Evolutionary conservation across 108 stramenopile genomes (phyloP), one percentile per base, ranked within the genome.

Genomic region (Cyclotella cryptica): DNA sequence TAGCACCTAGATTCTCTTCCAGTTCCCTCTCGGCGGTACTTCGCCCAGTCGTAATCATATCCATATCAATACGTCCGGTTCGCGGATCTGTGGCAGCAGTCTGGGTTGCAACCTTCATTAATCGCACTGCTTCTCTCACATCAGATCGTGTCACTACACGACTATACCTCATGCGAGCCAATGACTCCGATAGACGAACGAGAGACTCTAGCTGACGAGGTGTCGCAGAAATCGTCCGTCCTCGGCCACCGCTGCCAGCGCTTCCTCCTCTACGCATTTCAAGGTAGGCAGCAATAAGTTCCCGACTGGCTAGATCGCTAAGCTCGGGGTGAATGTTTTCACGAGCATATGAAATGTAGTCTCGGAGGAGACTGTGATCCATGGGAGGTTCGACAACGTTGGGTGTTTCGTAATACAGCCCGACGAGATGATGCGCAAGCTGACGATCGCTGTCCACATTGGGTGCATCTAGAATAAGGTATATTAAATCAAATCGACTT

Each of bases 41-140:
- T 45, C 90, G 82, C 15, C 99, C 98, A 8, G 98, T 98, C 13
- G 92, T 86, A 70, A 98, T 95, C 90, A 97, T 96, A 78, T 99
- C 99, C 98, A 99, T 98, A 78, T 99, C 98, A 74, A 99, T 98
- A 10, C 93, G 82, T 28, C 99, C 99, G 0, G 99, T 99, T 24
- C 96, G 63, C 27, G 98, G 98, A 87, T 99, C 99, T 10, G 97
- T 98, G 19, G 98, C 98, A 3, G 98, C 96, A 54, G 96, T 83
- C 71, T 98, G 97, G 3, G 99, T 99, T 19, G 98, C 98, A 27
- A 98, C 98, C 65, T 90, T 87, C 95, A 99, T 95, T 46, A 99
- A 86, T 21, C 99, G 85, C 10, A 97, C 88, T 13, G 98, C 98
- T 84, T 99, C 98, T 51, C 68, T 66, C 14, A 97, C 98, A 81